These are phyloP conservation scores for Eimeria acervulina DNA, from an alignment of 169 alveolate genomes.

Conservation along the genomic window DNA sequence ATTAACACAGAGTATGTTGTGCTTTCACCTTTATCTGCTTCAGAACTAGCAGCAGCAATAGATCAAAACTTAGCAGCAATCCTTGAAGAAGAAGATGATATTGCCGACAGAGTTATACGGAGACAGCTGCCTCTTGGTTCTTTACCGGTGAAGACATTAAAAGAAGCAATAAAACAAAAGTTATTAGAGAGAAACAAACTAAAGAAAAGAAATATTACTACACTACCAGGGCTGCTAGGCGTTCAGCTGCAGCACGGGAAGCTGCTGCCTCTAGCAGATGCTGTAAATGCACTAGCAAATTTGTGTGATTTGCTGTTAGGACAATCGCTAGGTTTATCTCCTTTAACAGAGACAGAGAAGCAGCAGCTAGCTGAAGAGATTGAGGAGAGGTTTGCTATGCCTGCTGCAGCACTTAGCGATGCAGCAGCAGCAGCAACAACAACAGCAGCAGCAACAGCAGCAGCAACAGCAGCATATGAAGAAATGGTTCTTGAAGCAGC, in stretches of 20 bases:
- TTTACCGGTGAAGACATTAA: neutral
- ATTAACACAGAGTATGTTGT: neutral
- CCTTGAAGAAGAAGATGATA: neutral
- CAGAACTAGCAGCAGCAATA: neutral
- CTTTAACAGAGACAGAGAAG: neutral
- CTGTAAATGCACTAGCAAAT: neutral
- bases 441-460: too few species aligned
- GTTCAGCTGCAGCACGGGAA: neutral
- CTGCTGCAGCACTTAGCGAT: neutral
- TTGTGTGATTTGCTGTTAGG: neutral
- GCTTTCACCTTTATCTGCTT: neutral
- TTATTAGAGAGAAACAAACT: neutral
- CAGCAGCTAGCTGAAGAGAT: neutral
- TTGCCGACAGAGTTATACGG: neutral
- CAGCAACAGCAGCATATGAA: too few species aligned
- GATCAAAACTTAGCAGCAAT: neutral
- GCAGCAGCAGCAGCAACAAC: too few species aligned
- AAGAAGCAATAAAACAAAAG: neutral
- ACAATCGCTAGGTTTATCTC: neutral
- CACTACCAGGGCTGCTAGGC: neutral
- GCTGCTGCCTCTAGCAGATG: neutral
- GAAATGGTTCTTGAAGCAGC: neutral
- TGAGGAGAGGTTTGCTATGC: neutral
- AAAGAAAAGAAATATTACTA: neutral
- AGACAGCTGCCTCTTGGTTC: neutral